Evolutionary conservation across 1,284 basidiomycete species (phyloP), one percentile per base, ranked within the genome.

Genomic region (Heterobasidion occidentale): DNA sequence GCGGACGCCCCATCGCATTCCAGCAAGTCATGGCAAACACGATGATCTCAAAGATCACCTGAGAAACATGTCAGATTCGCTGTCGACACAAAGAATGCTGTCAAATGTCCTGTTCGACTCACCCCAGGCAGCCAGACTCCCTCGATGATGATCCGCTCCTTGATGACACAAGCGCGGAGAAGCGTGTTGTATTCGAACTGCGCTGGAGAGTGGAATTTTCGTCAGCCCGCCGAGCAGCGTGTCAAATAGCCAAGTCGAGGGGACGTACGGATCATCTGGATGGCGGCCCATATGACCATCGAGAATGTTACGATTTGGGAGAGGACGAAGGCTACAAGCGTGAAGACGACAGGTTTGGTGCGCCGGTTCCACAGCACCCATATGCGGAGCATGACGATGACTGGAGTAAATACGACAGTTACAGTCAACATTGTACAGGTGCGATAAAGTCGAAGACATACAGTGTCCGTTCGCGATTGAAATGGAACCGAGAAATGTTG

Each of bases 281-380:
- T 58, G n/a, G 71, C 63, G 15, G 70, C 60, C 36, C 67, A 62
- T 19, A 67, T 63, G 1, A 66, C 62, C 6, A 63, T 62, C 3
- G 60, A 59, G 9, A 77, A 42, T 3, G 70, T 60, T 0, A 61
- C 57, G 5, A 67, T 54, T 38, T 76, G 70, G 0, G 70, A 68
- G 1, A 68, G 3, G 12, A 72, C 36, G 33, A 71, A 78, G 36
- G 68, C 59, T 5, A 59, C 7, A 3, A 74, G 55, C 1, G 74
- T 76, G 56, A 56, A 62, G 12, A 68, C n/a, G 53, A 78, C 66
- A n/a, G 76, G 59, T 9, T 58, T 60, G 17, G 61, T 65, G 38
- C 65, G 61, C 7, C 74, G 70, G 42, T 71, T 68, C 67, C 74
- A 76, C 6, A 77, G 60, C 17, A 71, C 65, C 75, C 77, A 78